A percentile compares a stretch with the other conserved stretches of the same genome.
phyloP scores from a whole-genome alignment of 225 moss, liverwort and hornwort species.

The Climacium dendroides region DNA sequence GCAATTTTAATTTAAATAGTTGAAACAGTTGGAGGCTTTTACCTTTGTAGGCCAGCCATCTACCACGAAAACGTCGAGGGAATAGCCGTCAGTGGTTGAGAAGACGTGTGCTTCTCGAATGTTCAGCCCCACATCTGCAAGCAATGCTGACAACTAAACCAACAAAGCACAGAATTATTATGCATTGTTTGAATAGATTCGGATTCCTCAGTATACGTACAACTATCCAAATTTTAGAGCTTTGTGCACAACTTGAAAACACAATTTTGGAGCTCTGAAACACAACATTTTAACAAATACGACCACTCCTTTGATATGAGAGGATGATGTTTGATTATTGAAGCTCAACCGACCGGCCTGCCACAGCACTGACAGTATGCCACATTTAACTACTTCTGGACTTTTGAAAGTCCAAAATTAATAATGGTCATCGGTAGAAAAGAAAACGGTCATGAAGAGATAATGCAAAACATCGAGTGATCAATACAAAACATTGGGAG shows the following conservation, averaged over 20 bases:
- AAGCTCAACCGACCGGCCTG: neutral
- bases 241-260: neutral
- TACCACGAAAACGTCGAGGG: slow-evolving; percentile 86
- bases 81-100: slow-evolving; percentile 81
- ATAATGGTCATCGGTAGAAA: no score
- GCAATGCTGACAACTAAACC: slow-evolving; percentile 78
- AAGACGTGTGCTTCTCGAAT: slow-evolving; percentile 96
- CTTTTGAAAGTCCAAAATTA: no score
- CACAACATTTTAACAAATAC: neutral
- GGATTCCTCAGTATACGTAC: no score
- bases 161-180: neutral
- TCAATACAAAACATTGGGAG: no score
- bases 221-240: neutral
- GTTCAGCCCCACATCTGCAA: slow-evolving; percentile 91
- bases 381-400: no score
- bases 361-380: no score
- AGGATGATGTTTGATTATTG: neutral
- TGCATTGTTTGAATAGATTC: neutral
- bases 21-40: neutral
- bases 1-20: neutral
- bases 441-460: no score
- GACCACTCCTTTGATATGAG: neutral
- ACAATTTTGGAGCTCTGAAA: neutral
- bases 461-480: no score
- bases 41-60: slow-evolving; percentile 95